Percentiles rank a stretch among this genome's conserved stretches.
Evolutionary conservation across 2,329 filamentous ascomycete species (phyloP).

Genomic region (Cytospora mali): DNA sequence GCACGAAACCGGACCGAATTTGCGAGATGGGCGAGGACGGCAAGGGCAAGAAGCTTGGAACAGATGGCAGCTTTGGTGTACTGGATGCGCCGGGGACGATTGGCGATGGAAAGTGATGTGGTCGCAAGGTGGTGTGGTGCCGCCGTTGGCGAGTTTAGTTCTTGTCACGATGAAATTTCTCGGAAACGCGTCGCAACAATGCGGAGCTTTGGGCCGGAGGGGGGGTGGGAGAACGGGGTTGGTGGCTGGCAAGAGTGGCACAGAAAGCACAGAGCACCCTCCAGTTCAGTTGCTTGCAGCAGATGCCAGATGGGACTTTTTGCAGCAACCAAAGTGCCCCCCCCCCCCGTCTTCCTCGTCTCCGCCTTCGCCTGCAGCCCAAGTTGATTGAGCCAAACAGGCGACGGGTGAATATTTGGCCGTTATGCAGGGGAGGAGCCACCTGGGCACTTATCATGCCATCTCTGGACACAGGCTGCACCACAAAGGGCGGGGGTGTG

Average conservation of each 20-base stretch:
- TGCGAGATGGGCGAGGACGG: neutral
- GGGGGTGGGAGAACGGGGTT: constrained; percentile 16
- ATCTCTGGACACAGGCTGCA: neutral
- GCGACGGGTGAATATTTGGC: constrained; percentile 1
- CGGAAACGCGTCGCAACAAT: constrained; percentile 21
- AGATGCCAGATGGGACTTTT: neutral
- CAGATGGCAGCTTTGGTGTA: constrained; percentile 9
- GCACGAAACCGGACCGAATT: neutral
- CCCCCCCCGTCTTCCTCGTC: too few species aligned
- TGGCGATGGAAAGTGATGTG: constrained; percentile 20
- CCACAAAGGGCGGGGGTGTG: too few species aligned
- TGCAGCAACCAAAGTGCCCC: neutral
- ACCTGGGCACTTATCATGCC: neutral
- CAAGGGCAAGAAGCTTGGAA: constrained; percentile 7
- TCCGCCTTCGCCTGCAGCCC: neutral
- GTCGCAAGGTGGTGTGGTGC: constrained; percentile 19
- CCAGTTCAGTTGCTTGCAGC: neutral
- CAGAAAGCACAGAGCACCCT: constrained; percentile 1
- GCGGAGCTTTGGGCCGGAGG: constrained; percentile 17
- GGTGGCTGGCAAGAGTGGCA: constrained; percentile 23
- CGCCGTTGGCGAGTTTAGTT: constrained; percentile 20
- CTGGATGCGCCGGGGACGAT: constrained; percentile 23
- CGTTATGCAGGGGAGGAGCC: neutral
- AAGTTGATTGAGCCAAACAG: neutral
- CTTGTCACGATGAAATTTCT: constrained; percentile 23